Conservation (phyloP, 1,284 basidiomycete genomes). For the Microbotryum saponariae region DNA sequence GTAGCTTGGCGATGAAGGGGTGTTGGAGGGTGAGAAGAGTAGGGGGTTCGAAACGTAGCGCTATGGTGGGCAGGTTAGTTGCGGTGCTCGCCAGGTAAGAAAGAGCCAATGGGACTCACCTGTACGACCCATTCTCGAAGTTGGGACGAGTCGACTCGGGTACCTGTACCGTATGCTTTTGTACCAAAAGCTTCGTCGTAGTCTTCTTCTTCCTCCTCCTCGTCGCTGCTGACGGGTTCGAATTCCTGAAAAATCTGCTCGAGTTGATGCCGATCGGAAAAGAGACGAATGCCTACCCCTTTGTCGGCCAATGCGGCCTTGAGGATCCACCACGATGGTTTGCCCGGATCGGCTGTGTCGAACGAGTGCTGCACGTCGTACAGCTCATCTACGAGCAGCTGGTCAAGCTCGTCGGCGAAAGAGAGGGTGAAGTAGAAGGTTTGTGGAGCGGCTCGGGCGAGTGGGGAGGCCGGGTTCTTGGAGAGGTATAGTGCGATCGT, state of each 20-base stretch:
- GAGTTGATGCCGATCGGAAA: conserved; percentile 68
- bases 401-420: conserved; percentile 90
- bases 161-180: conserved; percentile 28
- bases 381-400: conserved; percentile 85
- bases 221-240: conserved; percentile 53
- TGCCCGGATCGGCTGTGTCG: conserved; percentile 43
- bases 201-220: conserved; percentile 41
- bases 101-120: conserved; percentile 46
- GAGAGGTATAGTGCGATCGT: conserved; percentile 64
- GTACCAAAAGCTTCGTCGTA: conserved; percentile 55
- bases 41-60: conserved; percentile 74
- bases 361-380: conserved; percentile 72
- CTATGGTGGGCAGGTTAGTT: conserved; percentile 44
- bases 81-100: background rate
- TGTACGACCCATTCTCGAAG: conserved; percentile 95
- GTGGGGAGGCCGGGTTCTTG: conserved; percentile 61
- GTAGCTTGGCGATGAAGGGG: conserved; percentile 17
- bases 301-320: conserved; percentile 98
- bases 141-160: conserved; percentile 53
- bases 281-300: conserved; percentile 88
- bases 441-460: conserved; percentile 53
- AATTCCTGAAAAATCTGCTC: conserved; percentile 76
- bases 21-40: conserved; percentile 50
- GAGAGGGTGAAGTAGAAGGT: conserved; percentile 86
- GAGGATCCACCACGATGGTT: conserved; percentile 74